Evolutionary conservation across 208 protist genomes (phyloP), one percentile per base, ranked within the genome.

Genomic region (Leishmania tropica): DNA sequence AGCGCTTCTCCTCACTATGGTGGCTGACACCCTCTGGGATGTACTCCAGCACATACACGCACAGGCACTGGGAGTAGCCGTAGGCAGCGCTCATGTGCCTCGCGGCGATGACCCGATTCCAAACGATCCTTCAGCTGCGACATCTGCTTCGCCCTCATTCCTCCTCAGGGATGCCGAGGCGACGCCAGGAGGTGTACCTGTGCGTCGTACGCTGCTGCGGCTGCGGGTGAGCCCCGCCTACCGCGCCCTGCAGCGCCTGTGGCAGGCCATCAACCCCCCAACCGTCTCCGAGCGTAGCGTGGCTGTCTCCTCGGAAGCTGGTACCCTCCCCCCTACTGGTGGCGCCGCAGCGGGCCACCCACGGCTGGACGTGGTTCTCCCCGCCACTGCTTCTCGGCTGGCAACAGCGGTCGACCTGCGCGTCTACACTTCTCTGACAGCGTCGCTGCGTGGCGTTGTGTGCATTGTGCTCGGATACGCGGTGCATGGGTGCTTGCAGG

Each of bases 191-290:
- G 60, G 40, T 21, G 67, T 47, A 40, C 70, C 70, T 28, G 48
- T 56, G 56, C 81, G 77, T 40, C 71, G 76, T 42, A 78, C 76
- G 37, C 40, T 81, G 71, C 58, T 78, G 76, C 60, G 68, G 81
- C 81, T 74, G 24, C 62, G 65, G 8, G 45, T 64, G 35, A 51
- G 75, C 6, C 76, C 81, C 2, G 81, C 76, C n/a, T 81, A 78
- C 21, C 67, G 56, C n/a, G 58, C 42, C 47, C 74, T 85, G 62
- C 83, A 85, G 54, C 83, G 62, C 24, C 64, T 85, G 13, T 85
- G 83, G 83, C 78, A 79, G 19, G 72, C 73, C 24, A 51, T 74
- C 45, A 51, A 19, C 45, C 11, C 8, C 45, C 45, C 70, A 37
- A n/a, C 70, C 45, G 28, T 74, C 45, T 53, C 70, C 10, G 45